These are phyloP conservation scores for Lumnitzera racemosa DNA, from an alignment of 345 rosid genomes.

Conservation along the genomic window DNA sequence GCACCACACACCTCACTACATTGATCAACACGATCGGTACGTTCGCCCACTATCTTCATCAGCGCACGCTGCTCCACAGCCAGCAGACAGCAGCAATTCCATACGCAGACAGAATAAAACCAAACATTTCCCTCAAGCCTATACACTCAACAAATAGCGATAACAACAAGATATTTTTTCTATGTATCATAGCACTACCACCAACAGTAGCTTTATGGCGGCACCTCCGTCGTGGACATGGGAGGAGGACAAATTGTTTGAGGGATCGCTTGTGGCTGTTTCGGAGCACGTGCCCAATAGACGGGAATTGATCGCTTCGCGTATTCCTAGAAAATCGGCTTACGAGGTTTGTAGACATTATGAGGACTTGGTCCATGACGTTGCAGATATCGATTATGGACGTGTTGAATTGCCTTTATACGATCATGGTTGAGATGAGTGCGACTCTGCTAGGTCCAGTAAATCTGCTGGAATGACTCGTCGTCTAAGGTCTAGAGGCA, in stretches of 20 bases:
- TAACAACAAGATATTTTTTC: too few species aligned
- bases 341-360: conserved; percentile 13
- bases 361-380: conserved; percentile 20
- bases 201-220: too few species aligned
- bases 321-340: conserved; percentile 15
- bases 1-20: too few species aligned
- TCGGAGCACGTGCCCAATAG: conserved; percentile 17
- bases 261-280: conserved; percentile 15
- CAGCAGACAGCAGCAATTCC: too few species aligned
- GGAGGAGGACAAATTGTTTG: conserved; percentile 22
- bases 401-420: conserved; percentile 20
- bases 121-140: too few species aligned
- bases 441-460: too few species aligned
- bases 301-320: conserved; percentile 20
- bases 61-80: too few species aligned
- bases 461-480: neutral
- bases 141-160: too few species aligned
- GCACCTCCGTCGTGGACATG: conserved; percentile 12
- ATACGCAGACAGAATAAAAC: too few species aligned
- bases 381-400: conserved; percentile 20
- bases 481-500: neutral
- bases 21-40: too few species aligned
- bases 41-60: too few species aligned
- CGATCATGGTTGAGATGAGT: conserved; percentile 4
- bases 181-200: too few species aligned